phyloP scores from a whole-genome alignment of 192 early-diverging fungal species.

The Funneliformis geosporum region DNA sequence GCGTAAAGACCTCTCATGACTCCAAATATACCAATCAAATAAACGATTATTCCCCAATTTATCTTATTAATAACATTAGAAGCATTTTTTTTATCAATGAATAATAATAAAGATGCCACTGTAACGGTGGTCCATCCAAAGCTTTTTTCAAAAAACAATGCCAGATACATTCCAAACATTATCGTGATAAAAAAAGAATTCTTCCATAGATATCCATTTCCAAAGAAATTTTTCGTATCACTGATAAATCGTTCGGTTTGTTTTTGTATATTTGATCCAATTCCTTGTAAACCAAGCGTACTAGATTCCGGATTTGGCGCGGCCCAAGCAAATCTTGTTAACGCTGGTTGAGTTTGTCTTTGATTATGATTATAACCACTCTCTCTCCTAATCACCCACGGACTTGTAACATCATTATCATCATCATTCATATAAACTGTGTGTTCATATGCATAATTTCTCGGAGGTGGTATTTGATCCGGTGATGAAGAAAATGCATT shows the following conservation, averaged over 20 bases:
- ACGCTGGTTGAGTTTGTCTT: background rate
- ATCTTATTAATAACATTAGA: background rate
- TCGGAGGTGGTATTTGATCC: background rate
- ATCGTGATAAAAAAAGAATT: background rate
- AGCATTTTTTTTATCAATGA: background rate
- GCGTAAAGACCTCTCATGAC: background rate
- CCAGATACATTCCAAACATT: conserved; percentile 9
- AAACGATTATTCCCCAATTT: background rate
- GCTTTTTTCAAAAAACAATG: background rate
- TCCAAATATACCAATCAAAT: conserved; percentile 11
- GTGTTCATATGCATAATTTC: background rate
- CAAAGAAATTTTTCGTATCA: background rate
- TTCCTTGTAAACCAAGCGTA: background rate
- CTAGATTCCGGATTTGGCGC: background rate
- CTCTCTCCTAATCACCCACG: conserved; percentile 6
- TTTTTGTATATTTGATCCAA: conserved; percentile 8
- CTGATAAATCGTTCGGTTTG: background rate
- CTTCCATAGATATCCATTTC: background rate
- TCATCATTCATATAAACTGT: conserved; percentile 6
- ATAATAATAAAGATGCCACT: background rate
- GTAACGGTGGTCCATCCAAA: background rate
- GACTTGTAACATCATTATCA: background rate
- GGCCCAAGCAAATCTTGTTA: background rate
- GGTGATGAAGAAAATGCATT: background rate
- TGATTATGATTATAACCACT: background rate